Conservation (phyloP, 305 asterid genomes). For the Fraxinus velutina region DNA sequence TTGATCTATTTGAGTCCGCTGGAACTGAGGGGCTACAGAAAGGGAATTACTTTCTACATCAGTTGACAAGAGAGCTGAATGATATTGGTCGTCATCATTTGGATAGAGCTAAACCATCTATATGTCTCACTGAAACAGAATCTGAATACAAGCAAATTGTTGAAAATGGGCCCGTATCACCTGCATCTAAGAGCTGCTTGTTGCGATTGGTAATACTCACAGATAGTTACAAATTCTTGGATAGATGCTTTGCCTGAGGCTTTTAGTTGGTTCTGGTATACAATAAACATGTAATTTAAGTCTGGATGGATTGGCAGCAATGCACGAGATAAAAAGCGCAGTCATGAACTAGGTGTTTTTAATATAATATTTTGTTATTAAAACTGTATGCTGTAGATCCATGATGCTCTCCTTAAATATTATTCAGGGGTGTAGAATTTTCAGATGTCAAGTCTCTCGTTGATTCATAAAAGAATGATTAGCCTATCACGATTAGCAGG, state of each 20-base stretch:
- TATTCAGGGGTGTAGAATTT: not conserved
- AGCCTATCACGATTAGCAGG: constrained; percentile 8
- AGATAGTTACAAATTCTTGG: constrained; percentile 2
- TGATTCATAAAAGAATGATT: not conserved
- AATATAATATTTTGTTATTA: constrained; percentile 1
- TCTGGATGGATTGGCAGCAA: not conserved
- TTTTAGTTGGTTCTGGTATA: constrained; percentile 19
- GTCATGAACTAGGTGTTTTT: not conserved
- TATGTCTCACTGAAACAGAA: constrained; percentile 30
- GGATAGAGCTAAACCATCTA: constrained; percentile 36
- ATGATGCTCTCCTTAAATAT: constrained; percentile 18
- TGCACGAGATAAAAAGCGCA: constrained; percentile 1
- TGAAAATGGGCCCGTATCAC: constrained; percentile 28
- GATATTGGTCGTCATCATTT: constrained; percentile 31
- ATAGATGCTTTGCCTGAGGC: not conserved
- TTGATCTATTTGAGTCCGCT: constrained; percentile 60
- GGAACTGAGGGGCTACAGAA: constrained; percentile 45
- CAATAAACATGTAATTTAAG: constrained; percentile 3
- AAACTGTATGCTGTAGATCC: not conserved
- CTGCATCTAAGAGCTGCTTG: constrained; percentile 52
- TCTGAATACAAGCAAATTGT: constrained; percentile 35
- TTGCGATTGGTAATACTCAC: constrained; percentile 59
- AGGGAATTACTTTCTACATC: constrained; percentile 69
- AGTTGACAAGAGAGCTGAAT: constrained; percentile 53
- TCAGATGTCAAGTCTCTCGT: not conserved